A percentile compares a stretch with the other conserved stretches of the same genome.
phyloP scores from a whole-genome alignment of 2,329 filamentous ascomycete species.

The Cladorrhinum sp. region DNA sequence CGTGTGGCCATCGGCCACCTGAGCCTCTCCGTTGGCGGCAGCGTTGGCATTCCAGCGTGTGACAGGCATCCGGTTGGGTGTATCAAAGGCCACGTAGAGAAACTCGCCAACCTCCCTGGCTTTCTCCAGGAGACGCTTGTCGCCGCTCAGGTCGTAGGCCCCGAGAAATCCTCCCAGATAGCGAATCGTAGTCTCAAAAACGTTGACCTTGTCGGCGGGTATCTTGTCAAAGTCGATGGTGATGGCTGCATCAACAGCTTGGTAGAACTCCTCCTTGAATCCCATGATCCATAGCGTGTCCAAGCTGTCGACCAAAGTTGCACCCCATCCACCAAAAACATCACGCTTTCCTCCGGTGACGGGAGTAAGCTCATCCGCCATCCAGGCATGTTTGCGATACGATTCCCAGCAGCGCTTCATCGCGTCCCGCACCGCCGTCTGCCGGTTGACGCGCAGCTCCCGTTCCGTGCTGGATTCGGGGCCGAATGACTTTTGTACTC shows the following conservation, averaged over 20 bases:
- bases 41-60: slow-evolving; percentile 53
- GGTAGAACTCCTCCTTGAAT: slow-evolving; percentile 61
- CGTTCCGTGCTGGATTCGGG: slow-evolving; percentile 16
- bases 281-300: slow-evolving; percentile 75
- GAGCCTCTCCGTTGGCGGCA: slow-evolving; percentile 31
- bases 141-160: slow-evolving; percentile 64
- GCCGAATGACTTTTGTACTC: slow-evolving; percentile 16
- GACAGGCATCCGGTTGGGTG: slow-evolving; percentile 44
- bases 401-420: slow-evolving; percentile 46
- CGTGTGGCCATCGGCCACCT: slow-evolving; percentile 33
- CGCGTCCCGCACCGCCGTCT: slow-evolving; percentile 14
- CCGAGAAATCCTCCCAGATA: slow-evolving; percentile 67
- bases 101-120: slow-evolving; percentile 45
- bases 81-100: slow-evolving; percentile 46
- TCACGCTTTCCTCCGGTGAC: slow-evolving; percentile 50
- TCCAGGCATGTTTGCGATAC: slow-evolving; percentile 63
- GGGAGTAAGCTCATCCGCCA: slow-evolving; percentile 60
- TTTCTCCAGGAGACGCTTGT: slow-evolving; percentile 40
- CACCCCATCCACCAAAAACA: slow-evolving; percentile 65
- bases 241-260: slow-evolving; percentile 57
- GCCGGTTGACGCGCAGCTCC: slow-evolving; percentile 14
- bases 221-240: slow-evolving; percentile 60
- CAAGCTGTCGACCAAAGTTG: slow-evolving; percentile 63
- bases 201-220: slow-evolving; percentile 50
- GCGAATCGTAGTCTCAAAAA: slow-evolving; percentile 70